Evolutionary conservation across 495 filamentous ascomycete species (phyloP).

Genomic region (Recurvomyces mirabilis): DNA sequence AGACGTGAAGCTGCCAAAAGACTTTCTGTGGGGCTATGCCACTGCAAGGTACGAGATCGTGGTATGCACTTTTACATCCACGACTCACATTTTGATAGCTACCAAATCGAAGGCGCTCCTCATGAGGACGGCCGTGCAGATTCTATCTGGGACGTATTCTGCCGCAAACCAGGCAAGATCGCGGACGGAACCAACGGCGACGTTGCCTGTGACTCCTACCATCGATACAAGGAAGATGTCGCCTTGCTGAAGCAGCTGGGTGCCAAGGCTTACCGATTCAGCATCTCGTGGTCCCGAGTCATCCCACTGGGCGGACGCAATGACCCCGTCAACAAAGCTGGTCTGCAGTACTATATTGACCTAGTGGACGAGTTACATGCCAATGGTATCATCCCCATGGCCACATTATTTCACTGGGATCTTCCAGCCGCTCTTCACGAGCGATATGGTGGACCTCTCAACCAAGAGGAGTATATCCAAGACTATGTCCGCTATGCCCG

Average conservation of each 20-base stretch:
- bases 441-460: constrained; percentile 27
- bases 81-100: constrained; percentile 22
- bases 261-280: constrained; percentile 28
- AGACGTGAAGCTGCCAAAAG: constrained; percentile 44
- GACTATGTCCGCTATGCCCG: constrained; percentile 26
- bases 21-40: constrained; percentile 76
- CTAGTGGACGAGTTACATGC: constrained; percentile 25
- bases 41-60: constrained; percentile 69
- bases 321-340: constrained; percentile 23
- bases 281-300: constrained; percentile 30
- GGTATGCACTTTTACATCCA: background rate
- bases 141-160: constrained; percentile 27
- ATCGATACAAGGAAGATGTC: constrained; percentile 31
- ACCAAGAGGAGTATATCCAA: constrained; percentile 15
- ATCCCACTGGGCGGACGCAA: constrained; percentile 26
- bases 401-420: constrained; percentile 30
- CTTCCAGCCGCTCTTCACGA: constrained; percentile 26
- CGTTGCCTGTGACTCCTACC: constrained; percentile 29
- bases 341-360: constrained; percentile 27
- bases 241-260: constrained; percentile 27
- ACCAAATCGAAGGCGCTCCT: constrained; percentile 30
- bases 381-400: constrained; percentile 23
- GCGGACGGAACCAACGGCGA: constrained; percentile 26
- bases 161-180: constrained; percentile 23
- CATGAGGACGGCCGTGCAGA: constrained; percentile 29